Conservation (phyloP, 1,284 basidiomycete species). For the Tylopilus sp. region DNA sequence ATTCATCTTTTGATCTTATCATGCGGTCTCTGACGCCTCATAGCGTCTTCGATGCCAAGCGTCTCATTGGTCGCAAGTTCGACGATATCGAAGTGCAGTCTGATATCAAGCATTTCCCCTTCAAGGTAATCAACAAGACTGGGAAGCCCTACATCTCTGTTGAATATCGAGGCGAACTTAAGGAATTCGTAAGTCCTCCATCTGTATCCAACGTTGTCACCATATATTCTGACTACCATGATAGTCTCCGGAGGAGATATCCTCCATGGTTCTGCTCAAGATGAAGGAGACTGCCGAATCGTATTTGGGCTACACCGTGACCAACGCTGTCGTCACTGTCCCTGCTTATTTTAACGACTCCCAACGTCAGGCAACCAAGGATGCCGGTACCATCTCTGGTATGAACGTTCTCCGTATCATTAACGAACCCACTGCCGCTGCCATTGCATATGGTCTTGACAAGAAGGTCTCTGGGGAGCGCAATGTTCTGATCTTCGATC, state of each 20-base stretch:
- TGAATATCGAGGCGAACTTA: conserved; percentile 85
- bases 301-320: conserved; percentile 82
- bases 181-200: conserved; percentile 74
- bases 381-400: conserved; percentile 86
- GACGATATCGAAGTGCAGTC: conserved; percentile 86
- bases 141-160: conserved; percentile 89
- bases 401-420: conserved; percentile 94
- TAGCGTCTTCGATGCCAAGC: conserved; percentile 85
- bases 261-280: conserved; percentile 95
- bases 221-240: conserved; percentile 13
- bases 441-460: conserved; percentile 92
- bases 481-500: conserved; percentile 96
- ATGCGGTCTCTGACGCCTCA: conserved; percentile 11
- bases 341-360: conserved; percentile 99
- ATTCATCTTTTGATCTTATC: conserved; percentile 22
- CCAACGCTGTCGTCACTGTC: conserved; percentile 90
- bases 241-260: conserved; percentile 94
- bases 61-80: conserved; percentile 85
- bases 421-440: conserved; percentile 93
- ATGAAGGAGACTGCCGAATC: conserved; percentile 99
- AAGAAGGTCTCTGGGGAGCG: conserved; percentile 85
- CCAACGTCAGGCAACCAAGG: conserved; percentile 93
- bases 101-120: conserved; percentile 95
- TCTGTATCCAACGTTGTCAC: not conserved
- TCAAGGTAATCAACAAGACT: conserved; percentile 78